Base-by-base conservation (phyloP, 2,329 filamentous ascomycete genomes). In the Beauveria pseudobassiana region DNA sequence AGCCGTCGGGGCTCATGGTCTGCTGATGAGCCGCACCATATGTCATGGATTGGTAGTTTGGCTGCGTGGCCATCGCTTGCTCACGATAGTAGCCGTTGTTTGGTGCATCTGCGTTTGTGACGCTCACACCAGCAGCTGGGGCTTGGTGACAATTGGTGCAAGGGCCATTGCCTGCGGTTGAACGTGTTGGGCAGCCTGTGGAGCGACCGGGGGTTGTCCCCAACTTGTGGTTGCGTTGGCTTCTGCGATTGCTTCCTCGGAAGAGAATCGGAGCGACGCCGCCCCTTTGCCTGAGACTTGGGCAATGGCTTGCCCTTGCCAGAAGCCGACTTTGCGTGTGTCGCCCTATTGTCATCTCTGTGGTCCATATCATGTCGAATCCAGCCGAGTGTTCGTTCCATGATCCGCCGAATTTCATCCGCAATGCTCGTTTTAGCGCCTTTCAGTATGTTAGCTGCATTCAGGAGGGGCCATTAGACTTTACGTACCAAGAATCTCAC, bases 401-500 rank as follows among this genome's bases (percentile, higher is more conserved):
- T 79, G 53, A 84, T 80, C 45, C 71, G 69, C 9, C 74, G 71
- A 58, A 84, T 77, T 28, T 80, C 76, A 49, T 73, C 71, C 51
- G 74, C 74, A 45, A 82, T 74, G 22, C 73, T 73, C 28, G 71
- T 71, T 24, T 79, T 79, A 16, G 77, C 75, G 40, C 78, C 81
- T 82, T 62, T 7, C 20, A 28, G n/a, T 51, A 63, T 67, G 63
- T 68, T 65, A 69, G 68, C 49, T 28, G 60, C 59, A 43, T 10
- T 10, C 18, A n/a, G 34, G 7, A n/a, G 2, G 38, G 38, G 24
- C 14, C 45, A 8, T 20, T 16, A 26, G 22, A 1, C 1, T 28
- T 60, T 43, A 77, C 81, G 72, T 77, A 89, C 88, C 87, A 48
- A 91, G 74, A n/a, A 90, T 75, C 45, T 77, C 76, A 22, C 87